phyloP scores from a whole-genome alignment of 1,139 yeast genomes.

The Protomyces macrosporus region DNA sequence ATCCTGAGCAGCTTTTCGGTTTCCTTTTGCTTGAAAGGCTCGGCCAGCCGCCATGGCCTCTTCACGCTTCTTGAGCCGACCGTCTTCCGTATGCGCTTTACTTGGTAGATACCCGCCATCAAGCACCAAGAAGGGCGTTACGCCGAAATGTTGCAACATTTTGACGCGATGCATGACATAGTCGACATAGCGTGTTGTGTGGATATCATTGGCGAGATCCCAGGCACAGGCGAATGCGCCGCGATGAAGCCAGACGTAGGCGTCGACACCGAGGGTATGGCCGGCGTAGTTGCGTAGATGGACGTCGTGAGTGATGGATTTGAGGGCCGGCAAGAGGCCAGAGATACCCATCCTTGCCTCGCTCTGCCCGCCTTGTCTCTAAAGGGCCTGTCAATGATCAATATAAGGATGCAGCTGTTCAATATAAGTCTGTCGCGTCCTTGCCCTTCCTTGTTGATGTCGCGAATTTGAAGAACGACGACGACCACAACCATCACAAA shows the following conservation, averaged over 20 bases:
- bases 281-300: conserved; percentile 17
- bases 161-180: conserved; percentile 34
- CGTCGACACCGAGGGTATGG: conserved; percentile 78
- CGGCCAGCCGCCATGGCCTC: conserved; percentile 57
- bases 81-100: conserved; percentile 66
- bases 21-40: conserved; percentile 49
- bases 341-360: conserved; percentile 24
- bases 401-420: too few species aligned
- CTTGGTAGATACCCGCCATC: conserved; percentile 88
- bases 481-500: too few species aligned
- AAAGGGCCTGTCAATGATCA: too few species aligned
- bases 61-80: conserved; percentile 52
- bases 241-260: conserved; percentile 94
- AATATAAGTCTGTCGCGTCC: too few species aligned
- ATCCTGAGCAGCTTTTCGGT: conserved; percentile 57
- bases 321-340: conserved; percentile 32
- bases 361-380: neutral
- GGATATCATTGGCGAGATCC: conserved; percentile 67
- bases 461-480: too few species aligned
- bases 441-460: too few species aligned
- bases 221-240: conserved; percentile 78
- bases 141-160: conserved; percentile 60
- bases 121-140: conserved; percentile 82
- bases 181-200: conserved; percentile 55
- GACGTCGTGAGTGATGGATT: conserved; percentile 30